Base-by-base conservation (phyloP, 306 rosid genomes). In the Ochetophila trinervis region DNA sequence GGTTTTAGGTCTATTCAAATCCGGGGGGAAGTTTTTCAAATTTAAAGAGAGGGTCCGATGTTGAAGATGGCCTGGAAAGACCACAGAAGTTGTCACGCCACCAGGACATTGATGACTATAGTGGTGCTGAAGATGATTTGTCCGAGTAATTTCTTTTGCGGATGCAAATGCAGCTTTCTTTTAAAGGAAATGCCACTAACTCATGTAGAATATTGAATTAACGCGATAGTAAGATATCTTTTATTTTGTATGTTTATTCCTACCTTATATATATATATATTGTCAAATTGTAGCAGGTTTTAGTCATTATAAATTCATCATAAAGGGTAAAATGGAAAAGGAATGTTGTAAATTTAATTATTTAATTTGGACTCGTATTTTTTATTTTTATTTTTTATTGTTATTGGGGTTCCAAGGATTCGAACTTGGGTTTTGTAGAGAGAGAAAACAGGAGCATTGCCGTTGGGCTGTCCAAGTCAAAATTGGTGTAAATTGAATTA, bases 121-220 rank as follows among this genome's bases (percentile, higher is more conserved):
- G 97, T 69, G 97, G 89, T 64, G 91, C 75, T 9, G 98, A 93
- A 74, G 99, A 90, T 68, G 85, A 93, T n/a, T 70, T 93, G 83
- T 87, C 94, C 49, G 97, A 84, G 19, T 93, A 72, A 86, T 78
- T 68, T 73, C 66, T 56, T 60, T 24, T 42, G n/a, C 49, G 70
- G 45, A 57, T 18, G 58, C 74, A 48, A 57, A 76, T 73, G 66
- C 69, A 17, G 67, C 69, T 47, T 75, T 71, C 76, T 60, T 42
- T 2, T 18, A 65, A 66, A 12, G 68, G 47, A 52, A 27, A 4
- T 27, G 32, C 32, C 32, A 1, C 32, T 27, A 27, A 27, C 32
- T 27, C 32, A 27, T 27, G 32, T 27, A 27, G 32, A 27, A 70
- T 49, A 35, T 32, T 65, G 78, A 65, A 68, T 63, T 57, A 23